Percentiles rank a stretch among this genome's conserved stretches.
Evolutionary conservation across 1,284 basidiomycete species (phyloP).

Genomic region (Apiotrichum sp.): DNA sequence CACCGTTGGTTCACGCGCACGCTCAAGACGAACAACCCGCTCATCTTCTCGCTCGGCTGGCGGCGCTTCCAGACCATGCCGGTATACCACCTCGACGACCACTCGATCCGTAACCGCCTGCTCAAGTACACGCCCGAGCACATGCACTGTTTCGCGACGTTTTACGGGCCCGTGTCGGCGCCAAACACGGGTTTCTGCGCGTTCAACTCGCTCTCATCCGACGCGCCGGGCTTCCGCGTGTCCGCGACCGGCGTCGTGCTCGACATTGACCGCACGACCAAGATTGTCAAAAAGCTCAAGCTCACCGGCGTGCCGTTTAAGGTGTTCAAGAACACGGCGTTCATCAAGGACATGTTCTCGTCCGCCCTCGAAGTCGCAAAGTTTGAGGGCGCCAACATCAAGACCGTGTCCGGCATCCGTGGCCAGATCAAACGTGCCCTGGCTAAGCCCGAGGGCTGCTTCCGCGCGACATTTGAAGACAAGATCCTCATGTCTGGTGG

Average conservation of each 20-base stretch:
- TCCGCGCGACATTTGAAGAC: slow-evolving; percentile 96
- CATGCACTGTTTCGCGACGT: slow-evolving; percentile 97
- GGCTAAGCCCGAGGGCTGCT: slow-evolving; percentile 87
- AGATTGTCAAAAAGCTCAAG: slow-evolving; percentile 99
- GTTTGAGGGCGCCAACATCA: slow-evolving; percentile 93
- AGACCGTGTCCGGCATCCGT: slow-evolving; percentile 90
- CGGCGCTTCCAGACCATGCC: slow-evolving; percentile 90
- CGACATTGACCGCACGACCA: slow-evolving; percentile 82
- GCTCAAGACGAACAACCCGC: slow-evolving; percentile 94
- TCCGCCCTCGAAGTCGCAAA: slow-evolving; percentile 91
- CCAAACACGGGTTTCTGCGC: slow-evolving; percentile 98
- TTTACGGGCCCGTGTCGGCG: slow-evolving; percentile 82
- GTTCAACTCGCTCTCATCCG: slow-evolving; percentile 75
- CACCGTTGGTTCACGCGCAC: slow-evolving; percentile 91
- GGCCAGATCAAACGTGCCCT: slow-evolving; percentile 98
- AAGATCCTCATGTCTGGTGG: slow-evolving; percentile 91
- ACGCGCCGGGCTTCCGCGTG: slow-evolving; percentile 73
- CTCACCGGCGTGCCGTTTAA: slow-evolving; percentile 91
- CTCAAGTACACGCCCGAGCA: slow-evolving; percentile 99
- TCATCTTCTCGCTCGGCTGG: slow-evolving; percentile 95
- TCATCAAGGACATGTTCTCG: slow-evolving; percentile 96
- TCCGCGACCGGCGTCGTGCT: slow-evolving; percentile 92
- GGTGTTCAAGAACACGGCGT: slow-evolving; percentile 99
- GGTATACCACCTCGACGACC: slow-evolving; percentile 94
- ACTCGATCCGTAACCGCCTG: slow-evolving; percentile 95